A percentile compares a stretch with the other conserved stretches of the same genome.
These are phyloP conservation scores for Puccinia coronata DNA, from an alignment of 1,284 basidiomycete species.

Conservation along the genomic window DNA sequence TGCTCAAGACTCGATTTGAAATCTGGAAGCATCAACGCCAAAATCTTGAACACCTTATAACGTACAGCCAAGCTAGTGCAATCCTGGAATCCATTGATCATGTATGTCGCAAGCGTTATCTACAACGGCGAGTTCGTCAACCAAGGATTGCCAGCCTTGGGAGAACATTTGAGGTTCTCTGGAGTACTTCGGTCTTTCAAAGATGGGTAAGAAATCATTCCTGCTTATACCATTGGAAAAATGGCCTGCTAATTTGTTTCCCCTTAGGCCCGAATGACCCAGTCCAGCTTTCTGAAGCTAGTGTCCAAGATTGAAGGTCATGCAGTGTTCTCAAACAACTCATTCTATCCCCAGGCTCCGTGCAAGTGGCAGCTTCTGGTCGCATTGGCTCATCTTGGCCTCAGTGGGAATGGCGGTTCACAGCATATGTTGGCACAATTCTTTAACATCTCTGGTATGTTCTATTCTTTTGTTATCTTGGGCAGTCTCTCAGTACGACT, in stretches of 20 bases:
- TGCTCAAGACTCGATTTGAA: neutral
- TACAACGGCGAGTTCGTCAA: neutral
- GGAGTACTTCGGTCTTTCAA: neutral
- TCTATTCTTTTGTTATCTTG: neutral
- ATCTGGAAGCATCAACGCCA: neutral
- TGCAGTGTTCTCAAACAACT: conserved; percentile 5
- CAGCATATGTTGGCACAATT: neutral
- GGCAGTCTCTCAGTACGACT: neutral
- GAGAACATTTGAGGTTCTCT: neutral
- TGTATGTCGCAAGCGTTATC: neutral
- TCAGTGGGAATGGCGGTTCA: conserved; percentile 6
- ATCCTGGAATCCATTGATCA: neutral
- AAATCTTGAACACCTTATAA: neutral
- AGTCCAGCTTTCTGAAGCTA: neutral
- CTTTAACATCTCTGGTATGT: conserved; percentile 8
- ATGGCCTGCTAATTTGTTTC: neutral
- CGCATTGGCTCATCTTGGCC: neutral
- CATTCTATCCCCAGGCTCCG: neutral
- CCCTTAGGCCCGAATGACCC: neutral
- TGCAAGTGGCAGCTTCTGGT: conserved; percentile 12
- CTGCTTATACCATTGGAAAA: neutral
- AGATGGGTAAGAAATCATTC: neutral
- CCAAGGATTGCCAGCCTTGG: neutral
- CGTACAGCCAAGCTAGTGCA: neutral
- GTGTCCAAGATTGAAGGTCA: neutral